Conservation (phyloP, 768 basidiomycete species). For the Scleroderma citrinum region DNA sequence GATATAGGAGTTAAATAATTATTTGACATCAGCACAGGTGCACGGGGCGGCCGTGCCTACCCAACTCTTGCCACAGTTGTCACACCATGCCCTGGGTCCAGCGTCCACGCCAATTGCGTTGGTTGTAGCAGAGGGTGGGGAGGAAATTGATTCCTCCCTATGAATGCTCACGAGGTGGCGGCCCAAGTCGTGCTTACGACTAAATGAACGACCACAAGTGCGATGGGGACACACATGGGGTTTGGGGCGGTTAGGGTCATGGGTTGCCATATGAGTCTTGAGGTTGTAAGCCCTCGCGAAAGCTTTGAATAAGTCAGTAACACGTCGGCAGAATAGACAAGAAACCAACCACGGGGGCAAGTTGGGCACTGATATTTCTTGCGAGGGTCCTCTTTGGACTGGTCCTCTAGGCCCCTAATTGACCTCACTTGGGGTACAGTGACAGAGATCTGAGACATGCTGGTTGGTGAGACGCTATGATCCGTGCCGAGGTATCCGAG, state of each 20-base stretch:
- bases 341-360: conserved; percentile 61
- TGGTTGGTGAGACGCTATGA: conserved; percentile 51
- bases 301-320: conserved; percentile 37
- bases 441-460: conserved; percentile 45
- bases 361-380: conserved; percentile 73
- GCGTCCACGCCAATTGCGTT: conserved; percentile 65
- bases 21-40: conserved; percentile 63
- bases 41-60: conserved; percentile 50
- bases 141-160: conserved; percentile 53
- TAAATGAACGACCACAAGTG: conserved; percentile 85
- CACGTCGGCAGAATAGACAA: background rate
- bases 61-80: conserved; percentile 66
- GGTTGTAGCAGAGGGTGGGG: conserved; percentile 33
- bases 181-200: conserved; percentile 89
- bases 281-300: conserved; percentile 93
- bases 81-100: conserved; percentile 63
- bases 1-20: conserved; percentile 16
- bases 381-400: conserved; percentile 54
- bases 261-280: conserved; percentile 93
- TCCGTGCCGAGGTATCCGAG: conserved; percentile 30
- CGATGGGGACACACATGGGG: conserved; percentile 84
- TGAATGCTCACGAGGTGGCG: conserved; percentile 87
- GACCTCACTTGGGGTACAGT: conserved; percentile 32
- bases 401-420: conserved; percentile 37
- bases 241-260: conserved; percentile 88